Conservation (phyloP, 805 yeast species). For the Starmerella bombi region DNA sequence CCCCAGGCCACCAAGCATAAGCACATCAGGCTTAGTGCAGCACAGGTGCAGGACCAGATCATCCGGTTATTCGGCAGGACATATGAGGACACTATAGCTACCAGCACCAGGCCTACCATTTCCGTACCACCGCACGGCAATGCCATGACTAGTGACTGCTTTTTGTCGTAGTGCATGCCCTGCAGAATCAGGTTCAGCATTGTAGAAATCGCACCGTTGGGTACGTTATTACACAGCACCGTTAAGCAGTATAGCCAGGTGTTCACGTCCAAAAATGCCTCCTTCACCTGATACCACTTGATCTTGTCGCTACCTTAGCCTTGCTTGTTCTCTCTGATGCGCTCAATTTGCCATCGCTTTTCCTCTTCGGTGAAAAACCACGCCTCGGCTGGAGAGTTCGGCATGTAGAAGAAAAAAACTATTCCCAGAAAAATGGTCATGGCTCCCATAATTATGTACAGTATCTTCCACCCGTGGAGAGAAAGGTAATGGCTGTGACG, state of each 20-base stretch:
- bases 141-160: conserved; percentile 31
- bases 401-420: conserved; percentile 37
- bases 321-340: conserved; percentile 42
- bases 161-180: conserved; percentile 34
- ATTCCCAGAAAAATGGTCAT: conserved; percentile 43
- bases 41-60: conserved; percentile 8
- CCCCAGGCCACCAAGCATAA: conserved; percentile 20
- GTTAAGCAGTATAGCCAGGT: conserved; percentile 37
- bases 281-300: conserved; percentile 42
- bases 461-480: conserved; percentile 44
- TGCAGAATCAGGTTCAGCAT: conserved; percentile 36
- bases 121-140: conserved; percentile 37
- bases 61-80: conserved; percentile 7
- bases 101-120: conserved; percentile 13
- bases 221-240: conserved; percentile 34
- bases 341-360: conserved; percentile 36
- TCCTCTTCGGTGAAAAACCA: conserved; percentile 32
- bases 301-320: conserved; percentile 46
- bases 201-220: conserved; percentile 44
- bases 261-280: conserved; percentile 38
- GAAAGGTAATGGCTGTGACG: conserved; percentile 9
- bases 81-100: conserved; percentile 8
- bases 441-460: conserved; percentile 48
- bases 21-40: conserved; percentile 8
- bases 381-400: conserved; percentile 39